Conservation (phyloP, 2,329 filamentous ascomycete species). For the Pseudocercospora cruenta region DNA sequence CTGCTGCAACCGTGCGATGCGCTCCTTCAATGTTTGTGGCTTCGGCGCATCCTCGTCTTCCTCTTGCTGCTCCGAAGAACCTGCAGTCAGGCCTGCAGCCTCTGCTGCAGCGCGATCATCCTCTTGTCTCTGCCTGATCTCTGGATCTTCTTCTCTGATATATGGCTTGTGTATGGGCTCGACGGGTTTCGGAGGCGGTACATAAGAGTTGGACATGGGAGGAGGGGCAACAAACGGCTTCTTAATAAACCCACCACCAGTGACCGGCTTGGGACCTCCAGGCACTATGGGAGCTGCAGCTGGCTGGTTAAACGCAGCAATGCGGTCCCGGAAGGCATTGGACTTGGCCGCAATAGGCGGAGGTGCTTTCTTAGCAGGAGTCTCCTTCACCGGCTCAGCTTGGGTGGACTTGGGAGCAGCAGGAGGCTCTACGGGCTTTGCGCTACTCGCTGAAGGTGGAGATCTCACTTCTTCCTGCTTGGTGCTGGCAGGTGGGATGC, state of each 20-base stretch:
- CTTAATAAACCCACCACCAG: constrained; percentile 75
- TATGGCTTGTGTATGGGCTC: constrained; percentile 73
- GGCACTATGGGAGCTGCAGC: constrained; percentile 86
- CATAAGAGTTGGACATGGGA: constrained; percentile 86
- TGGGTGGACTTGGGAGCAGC: constrained; percentile 41
- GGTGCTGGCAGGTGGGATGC: constrained; percentile 29
- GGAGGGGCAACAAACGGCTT: constrained; percentile 96
- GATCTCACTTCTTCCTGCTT: constrained; percentile 33
- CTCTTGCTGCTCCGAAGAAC: constrained; percentile 48
- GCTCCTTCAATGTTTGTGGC: constrained; percentile 89
- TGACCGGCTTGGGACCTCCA: constrained; percentile 56
- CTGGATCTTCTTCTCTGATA: constrained; percentile 82
- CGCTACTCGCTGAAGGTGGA: constrained; percentile 29
- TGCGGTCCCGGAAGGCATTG: constrained; percentile 89
- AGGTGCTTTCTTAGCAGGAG: constrained; percentile 60
- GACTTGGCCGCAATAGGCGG: constrained; percentile 70
- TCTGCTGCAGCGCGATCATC: constrained; percentile 70
- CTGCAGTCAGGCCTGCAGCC: constrained; percentile 61
- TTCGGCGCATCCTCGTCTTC: constrained; percentile 81
- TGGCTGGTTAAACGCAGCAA: constrained; percentile 94
- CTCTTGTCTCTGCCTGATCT: constrained; percentile 63
- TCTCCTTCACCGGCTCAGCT: constrained; percentile 41
- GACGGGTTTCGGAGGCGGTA: constrained; percentile 72
- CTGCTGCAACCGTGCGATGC: constrained; percentile 90
- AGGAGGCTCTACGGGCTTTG: constrained; percentile 29